These are phyloP conservation scores for Fraxinus cuspidata DNA, from an alignment of 257 asterid species.

Conservation along the genomic window DNA sequence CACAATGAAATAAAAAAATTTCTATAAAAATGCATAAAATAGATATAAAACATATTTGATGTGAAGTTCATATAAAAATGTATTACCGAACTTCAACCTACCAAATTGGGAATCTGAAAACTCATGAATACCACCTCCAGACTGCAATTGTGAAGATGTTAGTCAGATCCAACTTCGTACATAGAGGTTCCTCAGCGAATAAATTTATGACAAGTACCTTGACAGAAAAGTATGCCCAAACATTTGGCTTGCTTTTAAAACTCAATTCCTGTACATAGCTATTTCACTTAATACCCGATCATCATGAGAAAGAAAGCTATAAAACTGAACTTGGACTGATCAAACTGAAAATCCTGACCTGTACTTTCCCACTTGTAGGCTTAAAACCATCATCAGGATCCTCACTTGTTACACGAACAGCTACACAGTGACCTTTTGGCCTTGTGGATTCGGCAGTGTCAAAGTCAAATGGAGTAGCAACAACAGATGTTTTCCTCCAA, in stretches of 20 bases:
- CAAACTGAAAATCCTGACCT: conserved; percentile 49
- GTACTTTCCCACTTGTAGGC: conserved; percentile 99
- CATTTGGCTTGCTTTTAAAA: conserved; percentile 99
- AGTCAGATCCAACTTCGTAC: conserved; percentile 26
- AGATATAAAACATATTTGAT: background rate
- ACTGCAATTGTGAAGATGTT: conserved; percentile 57
- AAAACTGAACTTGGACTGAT: conserved; percentile 8
- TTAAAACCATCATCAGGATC: conserved; percentile 99
- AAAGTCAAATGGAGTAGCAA: conserved; percentile 89
- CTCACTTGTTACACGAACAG: conserved; percentile 98
- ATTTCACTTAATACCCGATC: conserved; percentile 31
- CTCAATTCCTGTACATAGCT: conserved; percentile 73
- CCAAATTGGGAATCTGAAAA: conserved; percentile 99
- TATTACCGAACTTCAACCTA: conserved; percentile 44
- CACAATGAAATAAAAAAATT: background rate
- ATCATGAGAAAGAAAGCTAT: conserved; percentile 17
- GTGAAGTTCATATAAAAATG: conserved; percentile 2
- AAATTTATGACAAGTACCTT: conserved; percentile 56
- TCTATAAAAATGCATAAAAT: background rate
- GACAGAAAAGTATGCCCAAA: conserved; percentile 99
- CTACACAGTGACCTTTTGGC: conserved; percentile 98
- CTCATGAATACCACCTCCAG: conserved; percentile 99
- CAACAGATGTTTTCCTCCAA: conserved; percentile 83
- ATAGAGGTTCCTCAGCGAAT: conserved; percentile 4
- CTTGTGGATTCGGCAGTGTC: conserved; percentile 78